Evolutionary conservation across 2,329 filamentous ascomycete genomes (phyloP).

Genomic region (Neofusicoccum ribis): DNA sequence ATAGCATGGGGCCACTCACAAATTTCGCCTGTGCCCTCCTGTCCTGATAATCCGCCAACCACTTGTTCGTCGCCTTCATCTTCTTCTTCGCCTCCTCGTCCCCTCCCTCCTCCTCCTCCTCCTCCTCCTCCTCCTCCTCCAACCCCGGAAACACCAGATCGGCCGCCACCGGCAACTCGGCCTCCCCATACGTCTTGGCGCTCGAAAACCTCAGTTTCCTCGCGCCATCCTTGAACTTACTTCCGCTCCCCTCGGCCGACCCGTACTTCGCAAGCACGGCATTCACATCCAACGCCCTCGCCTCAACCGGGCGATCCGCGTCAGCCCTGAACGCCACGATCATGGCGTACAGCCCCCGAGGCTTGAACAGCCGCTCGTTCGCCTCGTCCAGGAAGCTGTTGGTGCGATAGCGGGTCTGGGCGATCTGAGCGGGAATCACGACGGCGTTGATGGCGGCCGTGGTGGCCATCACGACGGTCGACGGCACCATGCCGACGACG

Average conservation of each 20-base stretch:
- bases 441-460: constrained; percentile 47
- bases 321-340: constrained; percentile 56
- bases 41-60: constrained; percentile 53
- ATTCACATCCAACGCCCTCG: constrained; percentile 39
- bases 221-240: constrained; percentile 29
- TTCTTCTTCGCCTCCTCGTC: constrained; percentile 29
- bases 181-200: constrained; percentile 42
- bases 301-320: constrained; percentile 41
- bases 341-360: constrained; percentile 56
- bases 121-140: constrained; percentile 26
- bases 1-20: constrained; percentile 28
- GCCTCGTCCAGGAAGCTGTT: constrained; percentile 58
- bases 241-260: constrained; percentile 23
- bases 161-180: constrained; percentile 42
- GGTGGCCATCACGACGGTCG: constrained; percentile 44
- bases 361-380: constrained; percentile 59
- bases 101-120: constrained; percentile 19
- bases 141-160: constrained; percentile 42
- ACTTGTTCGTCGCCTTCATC: constrained; percentile 34
- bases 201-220: constrained; percentile 40
- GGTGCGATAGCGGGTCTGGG: constrained; percentile 40
- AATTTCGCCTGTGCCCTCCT: constrained; percentile 50
- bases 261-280: constrained; percentile 36
- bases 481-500: constrained; percentile 41
- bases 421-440: constrained; percentile 44